Base-by-base conservation (phyloP, 306 rosid species). In the Quercus aquifolioides region DNA sequence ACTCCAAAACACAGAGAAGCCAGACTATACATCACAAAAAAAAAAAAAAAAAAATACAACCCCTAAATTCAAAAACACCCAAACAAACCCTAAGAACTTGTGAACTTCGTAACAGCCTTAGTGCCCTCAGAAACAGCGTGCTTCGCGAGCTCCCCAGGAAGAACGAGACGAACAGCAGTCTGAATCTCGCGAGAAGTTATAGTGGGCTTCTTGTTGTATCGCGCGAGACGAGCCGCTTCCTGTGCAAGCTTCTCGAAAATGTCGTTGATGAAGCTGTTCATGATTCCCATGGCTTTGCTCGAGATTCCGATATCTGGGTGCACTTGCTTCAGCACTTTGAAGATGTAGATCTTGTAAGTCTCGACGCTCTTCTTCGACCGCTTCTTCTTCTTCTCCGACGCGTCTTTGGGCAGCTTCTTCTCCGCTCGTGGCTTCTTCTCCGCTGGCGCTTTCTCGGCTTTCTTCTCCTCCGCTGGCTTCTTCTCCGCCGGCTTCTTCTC, bases 121-220 rank as follows among this genome's bases (percentile, higher is more conserved):
- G 92, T 90, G 0, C 89, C 91, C 76, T 90, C 93, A 31, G 94
- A 90, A 28, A 90, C 92, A 3, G 91, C 91, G 25, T 90, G 94
- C 79, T 88, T 90, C 0, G 89, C 91, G 8, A 90, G 88, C 63
- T 88, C 92, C 10, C 91, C 91, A 1, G 93, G 91, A 1, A 87
- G 85, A 9, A 89, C 93, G 35, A 89, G 58, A 20, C 93, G 78
- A 3, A 87, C 91, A 0, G 89, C 90, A 1, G 92, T 89, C 62
- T 89, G 92, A 18, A 89, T 89, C 85, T 89, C 92, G 79, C 90
- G 72, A 0, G 92, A 88, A 5, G 94, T 84, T 14, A 90, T 86
- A 5, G 94, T 89, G 0, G 89, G 91, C 83, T 89, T 87, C 87
- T 90, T 85, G 80, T 87, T 90, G 84, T 87, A 90, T 23, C 90